Evolutionary conservation across 2,329 filamentous ascomycete species (phyloP).

Genomic region (Pyrenochaeta sp.): DNA sequence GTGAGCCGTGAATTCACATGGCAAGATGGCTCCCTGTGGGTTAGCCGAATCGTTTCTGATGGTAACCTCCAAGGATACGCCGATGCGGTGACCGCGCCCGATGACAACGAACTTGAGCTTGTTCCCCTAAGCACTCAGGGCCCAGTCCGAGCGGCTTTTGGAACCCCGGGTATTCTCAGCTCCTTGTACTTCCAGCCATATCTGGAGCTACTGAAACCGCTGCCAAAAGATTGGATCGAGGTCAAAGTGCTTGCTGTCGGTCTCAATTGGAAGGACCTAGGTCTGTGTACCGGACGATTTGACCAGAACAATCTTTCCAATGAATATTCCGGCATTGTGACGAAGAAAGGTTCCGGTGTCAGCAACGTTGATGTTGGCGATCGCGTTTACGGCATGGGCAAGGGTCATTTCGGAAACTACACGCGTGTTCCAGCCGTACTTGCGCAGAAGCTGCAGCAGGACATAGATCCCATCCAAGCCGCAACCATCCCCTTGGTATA

Average conservation of each 20-base stretch:
- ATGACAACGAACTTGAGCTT: too few species aligned
- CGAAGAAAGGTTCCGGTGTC: constrained; percentile 15
- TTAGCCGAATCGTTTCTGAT: constrained; percentile 28
- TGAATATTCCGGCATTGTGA: constrained; percentile 24
- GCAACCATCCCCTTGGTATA: constrained; percentile 6
- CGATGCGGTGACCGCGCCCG: constrained; percentile 1
- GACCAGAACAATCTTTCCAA: constrained; percentile 16
- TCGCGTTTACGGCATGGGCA: constrained; percentile 23
- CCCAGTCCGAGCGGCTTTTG: constrained; percentile 4
- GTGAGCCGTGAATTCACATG: constrained; percentile 21
- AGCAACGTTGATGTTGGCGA: constrained; percentile 17
- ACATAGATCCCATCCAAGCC: constrained; percentile 18
- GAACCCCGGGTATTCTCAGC: constrained; percentile 25
- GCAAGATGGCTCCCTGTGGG: constrained; percentile 26
- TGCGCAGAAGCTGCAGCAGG: constrained; percentile 10
- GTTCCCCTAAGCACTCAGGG: too few species aligned
- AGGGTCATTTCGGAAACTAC: constrained; percentile 31
- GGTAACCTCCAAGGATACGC: constrained; percentile 7
- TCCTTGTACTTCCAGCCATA: constrained; percentile 28
- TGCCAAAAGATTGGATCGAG: too few species aligned
- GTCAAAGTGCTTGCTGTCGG: constrained; percentile 22
- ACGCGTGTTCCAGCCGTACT: constrained; percentile 10
- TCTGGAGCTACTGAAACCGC: too few species aligned
- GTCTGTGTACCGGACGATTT: constrained; percentile 19
- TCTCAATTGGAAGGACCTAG: constrained; percentile 31